Conservation (phyloP, 352 stramenopile genomes). For the Phytophthora megakarya region DNA sequence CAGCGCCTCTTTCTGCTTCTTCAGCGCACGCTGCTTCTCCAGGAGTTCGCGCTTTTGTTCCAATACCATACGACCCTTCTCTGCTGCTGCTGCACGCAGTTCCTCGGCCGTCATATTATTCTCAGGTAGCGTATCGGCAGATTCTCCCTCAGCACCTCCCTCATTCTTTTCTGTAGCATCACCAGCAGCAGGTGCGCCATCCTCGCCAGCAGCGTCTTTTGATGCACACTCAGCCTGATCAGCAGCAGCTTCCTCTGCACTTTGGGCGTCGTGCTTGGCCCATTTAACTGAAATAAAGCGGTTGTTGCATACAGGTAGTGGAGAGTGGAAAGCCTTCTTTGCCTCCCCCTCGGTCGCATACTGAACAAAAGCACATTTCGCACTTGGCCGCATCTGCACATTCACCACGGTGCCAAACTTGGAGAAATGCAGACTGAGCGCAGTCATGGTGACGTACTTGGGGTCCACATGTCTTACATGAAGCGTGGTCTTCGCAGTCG, state of each 20-base stretch:
- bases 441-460: slow-evolving; percentile 91
- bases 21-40: slow-evolving; percentile 82
- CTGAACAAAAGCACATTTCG: slow-evolving; percentile 86
- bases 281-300: slow-evolving; percentile 90
- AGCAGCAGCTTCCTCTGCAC: slow-evolving; percentile 52
- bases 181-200: slow-evolving; percentile 6
- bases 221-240: slow-evolving; percentile 42
- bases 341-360: slow-evolving; percentile 84
- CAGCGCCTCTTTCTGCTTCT: slow-evolving; percentile 85
- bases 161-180: slow-evolving; percentile 17
- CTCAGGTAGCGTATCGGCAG: slow-evolving; percentile 30
- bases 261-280: slow-evolving; percentile 81
- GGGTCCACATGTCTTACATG: slow-evolving; percentile 86
- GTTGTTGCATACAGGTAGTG: slow-evolving; percentile 89
- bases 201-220: slow-evolving; percentile 38
- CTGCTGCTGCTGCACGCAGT: slow-evolving; percentile 68
- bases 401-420: slow-evolving; percentile 91
- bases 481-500: slow-evolving; percentile 69
- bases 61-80: slow-evolving; percentile 81
- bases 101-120: slow-evolving; percentile 79
- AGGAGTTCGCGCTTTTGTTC: slow-evolving; percentile 88
- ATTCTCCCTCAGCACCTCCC: slow-evolving; percentile 28
- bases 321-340: slow-evolving; percentile 87
- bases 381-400: slow-evolving; percentile 84
- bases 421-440: slow-evolving; percentile 85